phyloP scores from a whole-genome alignment of 1,284 basidiomycete species.

The Apiotrichum veenhuisii region DNA sequence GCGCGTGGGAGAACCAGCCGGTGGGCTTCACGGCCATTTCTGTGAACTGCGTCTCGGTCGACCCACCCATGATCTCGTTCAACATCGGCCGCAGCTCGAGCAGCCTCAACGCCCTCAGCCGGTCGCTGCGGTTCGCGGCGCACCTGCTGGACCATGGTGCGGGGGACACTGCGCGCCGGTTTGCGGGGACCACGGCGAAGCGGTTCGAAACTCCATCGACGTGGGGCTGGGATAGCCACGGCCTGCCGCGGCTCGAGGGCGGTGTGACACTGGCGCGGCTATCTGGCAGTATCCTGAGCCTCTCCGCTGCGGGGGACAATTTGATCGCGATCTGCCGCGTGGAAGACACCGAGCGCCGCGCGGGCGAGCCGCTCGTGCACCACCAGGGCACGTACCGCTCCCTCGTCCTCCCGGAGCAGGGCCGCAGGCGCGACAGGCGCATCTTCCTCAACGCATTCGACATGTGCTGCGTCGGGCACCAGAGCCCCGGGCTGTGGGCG shows the following conservation, averaged over 20 bases:
- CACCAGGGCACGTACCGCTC: slow-evolving; percentile 10
- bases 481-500: slow-evolving; percentile 13
- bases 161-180: slow-evolving; percentile 6
- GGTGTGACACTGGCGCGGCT: slow-evolving; percentile 7
- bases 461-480: slow-evolving; percentile 19
- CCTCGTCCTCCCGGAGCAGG: not conserved
- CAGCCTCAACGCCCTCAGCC: slow-evolving; percentile 6
- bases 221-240: slow-evolving; percentile 11
- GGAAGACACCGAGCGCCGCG: slow-evolving; percentile 4
- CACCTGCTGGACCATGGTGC: slow-evolving; percentile 11
- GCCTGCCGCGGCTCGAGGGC: slow-evolving; percentile 1
- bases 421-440: not conserved
- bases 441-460: slow-evolving; percentile 17
- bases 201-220: slow-evolving; percentile 8
- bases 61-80: slow-evolving; percentile 16
- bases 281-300: slow-evolving; percentile 6
- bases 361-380: slow-evolving; percentile 12
- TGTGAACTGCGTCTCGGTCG: slow-evolving; percentile 15
- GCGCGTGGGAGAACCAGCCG: slow-evolving; percentile 5
- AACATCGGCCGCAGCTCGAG: slow-evolving; percentile 10
- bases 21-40: slow-evolving; percentile 16
- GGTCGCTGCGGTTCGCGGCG: slow-evolving; percentile 10
- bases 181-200: slow-evolving; percentile 2
- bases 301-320: slow-evolving; percentile 12
- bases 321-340: slow-evolving; percentile 8